Conservation (phyloP, 2,329 filamentous ascomycete species). For the Drechslerella dactyloides region DNA sequence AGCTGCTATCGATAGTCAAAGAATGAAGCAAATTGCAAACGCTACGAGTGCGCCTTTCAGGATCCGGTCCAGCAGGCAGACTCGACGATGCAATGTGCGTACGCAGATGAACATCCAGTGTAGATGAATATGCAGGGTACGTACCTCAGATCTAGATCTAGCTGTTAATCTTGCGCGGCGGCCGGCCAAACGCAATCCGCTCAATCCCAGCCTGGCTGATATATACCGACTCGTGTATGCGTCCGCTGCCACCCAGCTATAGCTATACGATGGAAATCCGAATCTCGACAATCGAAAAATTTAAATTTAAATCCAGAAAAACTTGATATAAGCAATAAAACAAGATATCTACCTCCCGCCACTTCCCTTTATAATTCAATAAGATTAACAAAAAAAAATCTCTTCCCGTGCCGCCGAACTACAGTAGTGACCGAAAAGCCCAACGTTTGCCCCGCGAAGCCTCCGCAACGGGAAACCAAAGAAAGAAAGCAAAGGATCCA, state of each 20-base stretch:
- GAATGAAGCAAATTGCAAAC: background rate
- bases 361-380: too few species aligned
- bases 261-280: too few species aligned
- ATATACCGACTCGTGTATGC: background rate
- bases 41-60: background rate
- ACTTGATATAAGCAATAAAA: too few species aligned
- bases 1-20: background rate
- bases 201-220: background rate
- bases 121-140: conserved; percentile 12
- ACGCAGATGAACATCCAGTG: background rate
- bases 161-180: background rate
- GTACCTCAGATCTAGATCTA: conserved; percentile 1
- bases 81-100: background rate
- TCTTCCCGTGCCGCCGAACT: background rate
- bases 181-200: background rate
- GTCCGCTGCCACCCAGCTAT: background rate
- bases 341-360: too few species aligned
- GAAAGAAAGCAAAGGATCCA: conserved; percentile 37
- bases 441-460: conserved; percentile 13
- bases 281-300: too few species aligned
- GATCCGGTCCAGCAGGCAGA: conserved; percentile 1
- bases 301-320: too few species aligned
- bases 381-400: background rate
- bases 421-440: conserved; percentile 2
- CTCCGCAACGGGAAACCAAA: conserved; percentile 35